Evolutionary conservation across 164 flowering plant genomes (phyloP), one percentile per base, ranked within the genome.

Genomic region (Hamamelis virginiana): DNA sequence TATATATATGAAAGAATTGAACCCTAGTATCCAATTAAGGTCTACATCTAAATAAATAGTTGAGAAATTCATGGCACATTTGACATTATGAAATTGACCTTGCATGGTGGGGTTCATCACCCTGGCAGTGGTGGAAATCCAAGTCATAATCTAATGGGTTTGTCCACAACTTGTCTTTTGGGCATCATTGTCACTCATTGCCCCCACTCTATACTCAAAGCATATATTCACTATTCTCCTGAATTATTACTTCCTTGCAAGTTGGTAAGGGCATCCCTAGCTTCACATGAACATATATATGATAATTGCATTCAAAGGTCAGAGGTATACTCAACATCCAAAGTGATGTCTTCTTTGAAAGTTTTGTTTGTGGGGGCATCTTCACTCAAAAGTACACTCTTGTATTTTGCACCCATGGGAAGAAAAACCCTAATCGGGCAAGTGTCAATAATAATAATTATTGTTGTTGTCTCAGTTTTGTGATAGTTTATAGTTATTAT

Each of bases 101-200:
- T 25, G 22, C 1, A 4, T 5, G 27, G 70, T 66, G 70, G 71
- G 67, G 67, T 19, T 44, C 13, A 23, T 48, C 62, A 48, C 14
- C 69, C 69, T 55, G 57, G 28, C 56, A 57, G 5, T 53, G 77
- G 74, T 75, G 77, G 77, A 70, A 66, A 11, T 75, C 74, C 77
- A 75, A 65, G 68, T 75, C 77, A 75, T 61, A 45, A 52, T 70
- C 67, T 53, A 66, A 64, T 75, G 64, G 52, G 53, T 50, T 45
- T 70, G 71, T 57, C 71, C 66, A 65, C 50, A 44, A 53, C 60
- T 18, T 57, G 64, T 65, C 63, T 55, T 48, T 21, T 28, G 59
- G 60, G 22, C 59, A 72, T 72, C 69, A 65, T 58, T 62, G 41
- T 43, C 67, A 41, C 51, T 53, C 25, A 41, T 16, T 23, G 65